Percentiles rank a stretch among this genome's conserved stretches.
Conservation (phyloP, 2,329 filamentous ascomycete species). For the Hypoxylon sp. region DNA sequence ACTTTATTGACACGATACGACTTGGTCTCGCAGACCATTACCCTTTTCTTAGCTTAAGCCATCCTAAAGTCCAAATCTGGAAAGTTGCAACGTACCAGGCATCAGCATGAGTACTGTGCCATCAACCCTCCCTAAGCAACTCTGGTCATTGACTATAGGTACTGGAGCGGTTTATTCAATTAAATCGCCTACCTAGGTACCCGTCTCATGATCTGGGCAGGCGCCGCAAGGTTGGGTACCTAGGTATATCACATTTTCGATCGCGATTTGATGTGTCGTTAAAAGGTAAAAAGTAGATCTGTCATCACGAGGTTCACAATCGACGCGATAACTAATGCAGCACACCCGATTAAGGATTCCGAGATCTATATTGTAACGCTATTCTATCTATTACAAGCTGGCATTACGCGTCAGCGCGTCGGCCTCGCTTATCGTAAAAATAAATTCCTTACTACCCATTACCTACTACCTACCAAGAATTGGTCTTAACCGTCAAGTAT, state of each 20-base stretch:
- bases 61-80: slow-evolving; percentile 5
- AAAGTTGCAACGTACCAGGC: slow-evolving; percentile 22
- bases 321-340: slow-evolving; percentile 41
- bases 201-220: slow-evolving; percentile 3
- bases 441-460: not conserved
- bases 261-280: slow-evolving; percentile 1
- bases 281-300: slow-evolving; percentile 10
- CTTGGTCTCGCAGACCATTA: slow-evolving; percentile 38
- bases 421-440: slow-evolving; percentile 17
- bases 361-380: slow-evolving; percentile 36
- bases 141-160: not conserved
- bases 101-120: slow-evolving; percentile 19
- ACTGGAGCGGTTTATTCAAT: not conserved
- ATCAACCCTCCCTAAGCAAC: slow-evolving; percentile 17
- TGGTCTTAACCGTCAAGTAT: not conserved
- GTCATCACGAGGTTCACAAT: slow-evolving; percentile 36
- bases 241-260: slow-evolving; percentile 3
- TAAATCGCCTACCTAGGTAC: not conserved
- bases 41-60: slow-evolving; percentile 7
- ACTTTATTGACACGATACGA: slow-evolving; percentile 7
- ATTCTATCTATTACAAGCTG: slow-evolving; percentile 21
- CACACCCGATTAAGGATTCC: slow-evolving; percentile 34
- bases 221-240: not conserved
- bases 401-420: slow-evolving; percentile 14
- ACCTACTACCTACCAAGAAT: not conserved